Percentiles rank a stretch among this genome's conserved stretches.
These are phyloP conservation scores for Verbena officinalis DNA, from an alignment of 257 asterid genomes.

Conservation along the genomic window DNA sequence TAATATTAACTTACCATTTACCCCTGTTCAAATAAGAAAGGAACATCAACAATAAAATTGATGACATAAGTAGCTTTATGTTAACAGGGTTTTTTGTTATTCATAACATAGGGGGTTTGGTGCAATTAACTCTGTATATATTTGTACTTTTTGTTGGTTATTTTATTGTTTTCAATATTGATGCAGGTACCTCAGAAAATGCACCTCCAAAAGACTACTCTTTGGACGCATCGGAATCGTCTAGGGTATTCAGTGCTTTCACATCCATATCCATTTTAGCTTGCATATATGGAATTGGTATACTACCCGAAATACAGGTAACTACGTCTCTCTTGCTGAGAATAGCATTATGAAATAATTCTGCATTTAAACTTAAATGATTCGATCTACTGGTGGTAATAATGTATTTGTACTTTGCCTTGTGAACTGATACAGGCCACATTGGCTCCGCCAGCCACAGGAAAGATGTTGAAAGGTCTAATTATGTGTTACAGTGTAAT, in stretches of 20 bases:
- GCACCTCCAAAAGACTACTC: not conserved
- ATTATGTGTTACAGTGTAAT: not conserved
- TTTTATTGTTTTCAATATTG: not conserved
- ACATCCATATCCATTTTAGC: conserved; percentile 1
- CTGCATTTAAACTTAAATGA: not conserved
- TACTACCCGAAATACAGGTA: conserved; percentile 3
- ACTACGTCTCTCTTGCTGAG: not conserved
- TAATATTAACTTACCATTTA: no score
- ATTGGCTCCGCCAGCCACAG: not conserved
- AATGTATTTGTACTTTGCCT: conserved; percentile 31
- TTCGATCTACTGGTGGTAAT: not conserved
- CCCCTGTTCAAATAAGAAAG: no score
- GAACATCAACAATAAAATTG: no score
- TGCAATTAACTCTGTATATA: not conserved
- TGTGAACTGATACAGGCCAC: not conserved
- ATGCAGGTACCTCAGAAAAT: conserved; percentile 2
- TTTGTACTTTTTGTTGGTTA: not conserved
- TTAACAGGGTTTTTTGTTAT: no score
- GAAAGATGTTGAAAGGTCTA: conserved; percentile 5
- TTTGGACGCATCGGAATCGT: not conserved
- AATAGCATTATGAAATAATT: not conserved
- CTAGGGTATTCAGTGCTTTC: conserved; percentile 1
- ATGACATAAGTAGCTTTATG: no score
- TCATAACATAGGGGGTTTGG: no score
- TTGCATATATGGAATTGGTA: not conserved